Base-by-base conservation (phyloP, 768 basidiomycete genomes). In the Russula compacta region DNA sequence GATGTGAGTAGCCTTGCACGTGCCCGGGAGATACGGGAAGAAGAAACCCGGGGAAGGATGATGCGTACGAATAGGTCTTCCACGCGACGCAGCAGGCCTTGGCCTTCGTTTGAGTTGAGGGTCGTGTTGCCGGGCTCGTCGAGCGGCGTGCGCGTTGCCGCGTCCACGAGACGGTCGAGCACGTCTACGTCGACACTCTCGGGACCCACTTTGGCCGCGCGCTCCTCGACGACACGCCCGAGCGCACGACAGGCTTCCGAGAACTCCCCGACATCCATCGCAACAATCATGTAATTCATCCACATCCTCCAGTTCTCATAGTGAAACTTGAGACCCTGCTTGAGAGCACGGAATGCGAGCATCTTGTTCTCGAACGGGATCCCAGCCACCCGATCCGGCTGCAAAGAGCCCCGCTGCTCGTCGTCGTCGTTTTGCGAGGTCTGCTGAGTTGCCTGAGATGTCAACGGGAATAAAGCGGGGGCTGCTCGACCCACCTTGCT, bases 231-330 rank as follows among this genome's bases (percentile, higher is more conserved):
- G 59, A 98, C 79, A 3, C 93, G 85, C 0, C 81, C 79, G 21
- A 92, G 78, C 0, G 95, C 95, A 42, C 91, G 85, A 60, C 84
- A 86, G 0, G 92, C 86, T 70, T 99, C 95, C 1, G 83, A 78
- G 52, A 98, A 79, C 70, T 98, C 94, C 7, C 95, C 95, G 19
- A 98, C 89, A 66, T 98, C 93, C 73, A 97, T 78, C 4, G 91
- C 81, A 32, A 98, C 86, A 69, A 97, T 78, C 87, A 92, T 94
- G 77, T 94, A 98, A 77, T 99, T 99, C 63, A 81, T 80, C 97
- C 97, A 99, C 89, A 99, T 95, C 19, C 92, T 83, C 95, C 95
- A 98, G 69, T 93, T 95, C 32, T 91, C 86, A 71, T 92, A 89
- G 52, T 83, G 82, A 72, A 81, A 83, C 67, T 85, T 86, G 62